Evolutionary conservation across 306 rosid species (phyloP).

Genomic region (Quercus wislizeni): DNA sequence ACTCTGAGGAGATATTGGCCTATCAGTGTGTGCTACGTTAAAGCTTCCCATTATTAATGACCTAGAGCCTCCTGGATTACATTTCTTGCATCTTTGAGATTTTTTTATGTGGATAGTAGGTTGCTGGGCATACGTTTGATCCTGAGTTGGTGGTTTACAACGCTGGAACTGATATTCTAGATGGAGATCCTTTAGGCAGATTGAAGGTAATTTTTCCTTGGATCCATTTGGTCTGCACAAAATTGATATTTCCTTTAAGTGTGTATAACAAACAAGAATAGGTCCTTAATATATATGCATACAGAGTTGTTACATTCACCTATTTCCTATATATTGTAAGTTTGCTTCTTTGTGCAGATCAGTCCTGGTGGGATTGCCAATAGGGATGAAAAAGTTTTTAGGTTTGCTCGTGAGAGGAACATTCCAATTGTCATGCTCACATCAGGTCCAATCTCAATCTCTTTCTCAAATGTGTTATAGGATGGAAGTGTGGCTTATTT

Average conservation of each 20-base stretch:
- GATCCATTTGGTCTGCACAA: constrained; percentile 18
- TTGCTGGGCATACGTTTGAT: constrained; percentile 54
- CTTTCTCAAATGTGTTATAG: not conserved
- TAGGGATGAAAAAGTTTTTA: constrained; percentile 91
- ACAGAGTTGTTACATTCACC: constrained; percentile 9
- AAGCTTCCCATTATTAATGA: not conserved
- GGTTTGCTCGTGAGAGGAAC: constrained; percentile 67
- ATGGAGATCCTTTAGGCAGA: constrained; percentile 89
- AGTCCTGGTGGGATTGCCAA: constrained; percentile 77
- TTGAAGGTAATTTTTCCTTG: constrained; percentile 56
- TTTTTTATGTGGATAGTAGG: constrained; percentile 33
- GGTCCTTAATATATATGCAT: not conserved
- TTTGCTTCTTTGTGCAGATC: constrained; percentile 49
- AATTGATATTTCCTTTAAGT: constrained; percentile 13
- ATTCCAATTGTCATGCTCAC: constrained; percentile 94
- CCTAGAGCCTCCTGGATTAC: too few species aligned
- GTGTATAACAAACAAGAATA: constrained; percentile 1
- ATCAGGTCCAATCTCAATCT: constrained; percentile 56
- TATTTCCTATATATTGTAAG: constrained; percentile 16
- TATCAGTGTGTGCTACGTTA: not conserved
- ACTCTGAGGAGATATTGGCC: not conserved
- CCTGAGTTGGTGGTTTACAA: constrained; percentile 85
- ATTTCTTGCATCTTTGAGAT: not conserved
- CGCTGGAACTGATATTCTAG: constrained; percentile 95
- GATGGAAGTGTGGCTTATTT: not conserved